Evolutionary conservation across 208 protist species (phyloP).

Genomic region (Leptomonas seymouri): DNA sequence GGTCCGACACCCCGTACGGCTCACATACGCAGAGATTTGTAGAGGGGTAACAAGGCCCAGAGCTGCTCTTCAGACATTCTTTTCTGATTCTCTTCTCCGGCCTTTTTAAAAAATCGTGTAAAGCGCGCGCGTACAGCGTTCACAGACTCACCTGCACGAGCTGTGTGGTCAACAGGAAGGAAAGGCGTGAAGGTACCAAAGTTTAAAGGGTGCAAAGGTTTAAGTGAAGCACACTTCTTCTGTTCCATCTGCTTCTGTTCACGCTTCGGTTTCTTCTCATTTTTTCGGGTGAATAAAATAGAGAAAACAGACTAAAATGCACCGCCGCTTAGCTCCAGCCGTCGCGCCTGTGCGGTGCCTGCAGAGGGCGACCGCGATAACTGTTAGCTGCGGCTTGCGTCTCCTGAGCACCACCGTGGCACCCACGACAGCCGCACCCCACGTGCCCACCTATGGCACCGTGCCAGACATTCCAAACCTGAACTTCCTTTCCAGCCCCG

Average conservation of each 20-base stretch:
- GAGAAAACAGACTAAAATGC: background rate
- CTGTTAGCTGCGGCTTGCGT: background rate
- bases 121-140: background rate
- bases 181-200: too few species aligned
- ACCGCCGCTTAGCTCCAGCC: constrained; percentile 4
- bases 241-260: background rate
- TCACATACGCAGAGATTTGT: background rate
- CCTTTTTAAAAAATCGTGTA: too few species aligned
- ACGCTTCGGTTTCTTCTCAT: background rate
- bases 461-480: constrained; percentile 72
- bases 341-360: background rate
- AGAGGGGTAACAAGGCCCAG: constrained; percentile 3
- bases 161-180: too few species aligned
- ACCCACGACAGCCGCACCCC: background rate
- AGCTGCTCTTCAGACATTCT: background rate
- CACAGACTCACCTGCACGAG: too few species aligned
- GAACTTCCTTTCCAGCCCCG: constrained; percentile 70
- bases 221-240: constrained; percentile 4
- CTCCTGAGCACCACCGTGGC: constrained; percentile 16
- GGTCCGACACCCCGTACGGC: background rate
- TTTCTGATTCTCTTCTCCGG: background rate
- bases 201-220: too few species aligned
- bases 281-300: background rate
- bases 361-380: background rate
- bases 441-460: constrained; percentile 2